phyloP scores from a whole-genome alignment of 2,329 filamentous ascomycete genomes.

The Domatiomyces globalis region DNA sequence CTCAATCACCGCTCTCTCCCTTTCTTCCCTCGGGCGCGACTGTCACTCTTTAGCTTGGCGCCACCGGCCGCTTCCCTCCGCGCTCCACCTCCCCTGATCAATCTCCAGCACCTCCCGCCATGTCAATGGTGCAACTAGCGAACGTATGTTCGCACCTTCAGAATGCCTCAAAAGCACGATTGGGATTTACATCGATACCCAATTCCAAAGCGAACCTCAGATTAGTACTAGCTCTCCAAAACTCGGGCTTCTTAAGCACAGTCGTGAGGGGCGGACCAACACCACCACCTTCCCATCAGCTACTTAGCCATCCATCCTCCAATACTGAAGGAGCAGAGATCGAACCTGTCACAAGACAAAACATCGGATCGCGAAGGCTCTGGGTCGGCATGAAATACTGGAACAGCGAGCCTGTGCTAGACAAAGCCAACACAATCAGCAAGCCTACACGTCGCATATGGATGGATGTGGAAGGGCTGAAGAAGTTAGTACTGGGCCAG shows the following conservation, averaged over 20 bases:
- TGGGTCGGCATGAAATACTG: conserved; percentile 90
- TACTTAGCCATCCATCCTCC: conserved; percentile 37
- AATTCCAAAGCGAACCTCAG: conserved; percentile 67
- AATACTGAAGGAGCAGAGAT: conserved; percentile 25
- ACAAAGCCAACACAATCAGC: conserved; percentile 50
- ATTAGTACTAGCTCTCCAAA: conserved; percentile 63
- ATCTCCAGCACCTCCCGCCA: conserved; percentile 21
- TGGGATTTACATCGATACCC: conserved; percentile 70
- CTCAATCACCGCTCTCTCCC: too few species aligned
- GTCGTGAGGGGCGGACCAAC: conserved; percentile 58
- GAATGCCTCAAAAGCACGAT: conserved; percentile 70
- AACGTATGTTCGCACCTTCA: conserved; percentile 82
- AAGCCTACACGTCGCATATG: conserved; percentile 62
- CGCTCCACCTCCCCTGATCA: too few species aligned
- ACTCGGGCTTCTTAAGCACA: conserved; percentile 65
- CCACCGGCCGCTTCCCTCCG: background rate
- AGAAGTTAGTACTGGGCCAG: conserved; percentile 53
- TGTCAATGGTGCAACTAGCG: conserved; percentile 62
- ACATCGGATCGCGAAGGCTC: conserved; percentile 59
- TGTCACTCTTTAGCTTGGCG: background rate
- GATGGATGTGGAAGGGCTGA: conserved; percentile 48
- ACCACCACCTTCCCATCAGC: conserved; percentile 39
- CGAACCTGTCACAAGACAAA: conserved; percentile 50
- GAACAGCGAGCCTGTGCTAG: conserved; percentile 66
- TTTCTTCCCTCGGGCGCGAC: background rate